A percentile compares a stretch with the other conserved stretches of the same genome.
Evolutionary conservation across 495 filamentous ascomycete genomes (phyloP).

Genomic region (Penicillium taxi): DNA sequence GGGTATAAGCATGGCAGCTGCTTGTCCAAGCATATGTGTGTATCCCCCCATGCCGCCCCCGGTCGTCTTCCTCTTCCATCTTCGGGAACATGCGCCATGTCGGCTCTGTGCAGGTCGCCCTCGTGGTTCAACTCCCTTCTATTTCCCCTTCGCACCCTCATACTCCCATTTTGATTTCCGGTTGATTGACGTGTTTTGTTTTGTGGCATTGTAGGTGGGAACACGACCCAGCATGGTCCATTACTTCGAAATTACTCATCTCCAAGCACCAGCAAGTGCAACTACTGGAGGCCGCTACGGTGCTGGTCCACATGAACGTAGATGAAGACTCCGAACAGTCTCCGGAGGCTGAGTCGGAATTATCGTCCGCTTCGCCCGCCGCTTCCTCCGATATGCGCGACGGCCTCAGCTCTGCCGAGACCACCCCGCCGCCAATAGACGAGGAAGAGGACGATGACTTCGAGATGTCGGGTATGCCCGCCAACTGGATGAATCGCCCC

Average conservation of each 20-base stretch:
- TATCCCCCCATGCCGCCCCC: constrained; percentile 48
- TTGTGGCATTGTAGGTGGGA: constrained; percentile 73
- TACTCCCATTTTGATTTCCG: constrained; percentile 11
- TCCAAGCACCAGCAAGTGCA: constrained; percentile 99
- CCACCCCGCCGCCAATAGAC: constrained; percentile 47
- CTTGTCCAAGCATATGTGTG: constrained; percentile 99
- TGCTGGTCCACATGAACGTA: constrained; percentile 86
- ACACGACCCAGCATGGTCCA: constrained; percentile 96
- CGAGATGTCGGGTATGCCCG: constrained; percentile 34
- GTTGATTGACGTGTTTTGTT: constrained; percentile 39
- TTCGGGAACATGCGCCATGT: constrained; percentile 36
- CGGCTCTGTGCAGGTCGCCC: constrained; percentile 42
- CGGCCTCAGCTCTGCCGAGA: constrained; percentile 51
- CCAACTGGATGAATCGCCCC: constrained; percentile 35
- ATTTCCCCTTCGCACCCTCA: constrained; percentile 9
- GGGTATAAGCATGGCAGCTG: constrained; percentile 99
- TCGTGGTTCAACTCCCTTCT: constrained; percentile 30
- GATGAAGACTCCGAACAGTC: constrained; percentile 48
- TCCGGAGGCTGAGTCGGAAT: constrained; percentile 64
- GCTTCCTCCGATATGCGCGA: constrained; percentile 71
- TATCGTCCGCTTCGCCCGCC: constrained; percentile 73
- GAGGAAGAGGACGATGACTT: constrained; percentile 38
- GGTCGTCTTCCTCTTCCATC: constrained; percentile 27
- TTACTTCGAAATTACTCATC: constrained; percentile 94
- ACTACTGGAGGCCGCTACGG: constrained; percentile 89